phyloP scores from a whole-genome alignment of 192 early-diverging fungal species.

The Backusella circina region DNA sequence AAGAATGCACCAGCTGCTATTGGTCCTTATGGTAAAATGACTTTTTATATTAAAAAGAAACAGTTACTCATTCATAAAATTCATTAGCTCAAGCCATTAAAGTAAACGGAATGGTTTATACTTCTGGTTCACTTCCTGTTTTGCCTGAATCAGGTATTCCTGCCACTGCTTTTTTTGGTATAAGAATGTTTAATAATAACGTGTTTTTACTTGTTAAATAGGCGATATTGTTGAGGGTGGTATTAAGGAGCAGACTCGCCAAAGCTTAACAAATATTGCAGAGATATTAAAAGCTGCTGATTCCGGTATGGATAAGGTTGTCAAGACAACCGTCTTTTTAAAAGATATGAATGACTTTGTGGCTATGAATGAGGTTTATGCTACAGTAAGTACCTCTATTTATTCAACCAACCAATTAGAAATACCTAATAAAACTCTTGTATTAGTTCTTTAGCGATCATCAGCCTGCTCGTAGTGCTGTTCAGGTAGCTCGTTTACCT shows the following conservation, averaged over 20 bases:
- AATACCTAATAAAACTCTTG: background rate
- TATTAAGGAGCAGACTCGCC: slow-evolving; percentile 38
- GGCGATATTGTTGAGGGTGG: slow-evolving; percentile 26
- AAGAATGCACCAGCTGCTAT: slow-evolving; percentile 66
- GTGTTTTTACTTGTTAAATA: background rate
- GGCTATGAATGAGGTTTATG: slow-evolving; percentile 87
- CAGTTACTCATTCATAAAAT: background rate
- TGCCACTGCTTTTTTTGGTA: background rate
- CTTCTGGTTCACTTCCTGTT: slow-evolving; percentile 74
- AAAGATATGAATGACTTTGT: slow-evolving; percentile 90
- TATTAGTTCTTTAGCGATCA: slow-evolving; percentile 54
- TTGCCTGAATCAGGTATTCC: slow-evolving; percentile 65
- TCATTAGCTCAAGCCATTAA: slow-evolving; percentile 65
- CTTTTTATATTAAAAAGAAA: background rate
- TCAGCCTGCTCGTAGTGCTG: slow-evolving; percentile 71
- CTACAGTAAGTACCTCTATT: slow-evolving; percentile 40
- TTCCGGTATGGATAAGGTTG: slow-evolving; percentile 77
- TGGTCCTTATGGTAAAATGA: slow-evolving; percentile 67
- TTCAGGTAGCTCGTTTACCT: slow-evolving; percentile 91
- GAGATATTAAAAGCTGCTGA: slow-evolving; percentile 81
- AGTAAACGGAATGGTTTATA: slow-evolving; percentile 80
- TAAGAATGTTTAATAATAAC: background rate
- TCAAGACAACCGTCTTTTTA: slow-evolving; percentile 96
- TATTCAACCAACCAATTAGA: background rate
- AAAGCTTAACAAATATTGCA: slow-evolving; percentile 77